Evolutionary conservation across 805 yeast genomes (phyloP), one percentile per base, ranked within the genome.

Genomic region (Teunomyces aglyptinius): DNA sequence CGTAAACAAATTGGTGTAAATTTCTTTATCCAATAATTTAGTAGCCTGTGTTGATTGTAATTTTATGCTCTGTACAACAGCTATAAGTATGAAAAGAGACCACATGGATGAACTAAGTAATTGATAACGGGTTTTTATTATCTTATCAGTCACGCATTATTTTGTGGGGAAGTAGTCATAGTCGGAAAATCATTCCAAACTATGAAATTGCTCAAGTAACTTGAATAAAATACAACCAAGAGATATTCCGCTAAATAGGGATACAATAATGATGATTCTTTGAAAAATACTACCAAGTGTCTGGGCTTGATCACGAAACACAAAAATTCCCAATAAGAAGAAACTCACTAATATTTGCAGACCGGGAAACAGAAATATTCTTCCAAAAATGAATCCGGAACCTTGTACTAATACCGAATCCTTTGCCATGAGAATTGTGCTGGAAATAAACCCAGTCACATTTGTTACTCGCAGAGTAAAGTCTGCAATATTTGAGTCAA

Each of bases 1-100:
- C 6, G 69, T 64, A 57, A 55, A 65, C 43, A 70, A 55, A 41
- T 63, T 60, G n/a, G 53, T 38, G 45, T 64, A 68, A n/a, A 47
- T 39, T 6, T n/a, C 26, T 12, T 40, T 33, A 39, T 47, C 45
- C n/a, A 41, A 28, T 41, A 27, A 28, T 13, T 15, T 15, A 18
- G 44, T 33, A 5, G 11, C 8, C 8, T 39, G 42, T 39, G 12
- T 5, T 4, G 31, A 22, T 13, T 39, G 22, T 10, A 39, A 1
- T 39, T 7, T 3, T 15, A 15, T n/a, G 20, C 24, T 16, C n/a
- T 16, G 27, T 4, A 39, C 16, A 28, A 13, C 15, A 6, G 8
- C 8, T 19, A 39, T 6, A 27, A 28, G 15, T n/a, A 15, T 28
- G 6, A 16, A 26, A 22, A 36, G 10, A 4, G 12, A 6, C 16